These are phyloP conservation scores for Pseudogymnoascus sp. DNA, from an alignment of 2,329 filamentous ascomycete species.

Conservation along the genomic window DNA sequence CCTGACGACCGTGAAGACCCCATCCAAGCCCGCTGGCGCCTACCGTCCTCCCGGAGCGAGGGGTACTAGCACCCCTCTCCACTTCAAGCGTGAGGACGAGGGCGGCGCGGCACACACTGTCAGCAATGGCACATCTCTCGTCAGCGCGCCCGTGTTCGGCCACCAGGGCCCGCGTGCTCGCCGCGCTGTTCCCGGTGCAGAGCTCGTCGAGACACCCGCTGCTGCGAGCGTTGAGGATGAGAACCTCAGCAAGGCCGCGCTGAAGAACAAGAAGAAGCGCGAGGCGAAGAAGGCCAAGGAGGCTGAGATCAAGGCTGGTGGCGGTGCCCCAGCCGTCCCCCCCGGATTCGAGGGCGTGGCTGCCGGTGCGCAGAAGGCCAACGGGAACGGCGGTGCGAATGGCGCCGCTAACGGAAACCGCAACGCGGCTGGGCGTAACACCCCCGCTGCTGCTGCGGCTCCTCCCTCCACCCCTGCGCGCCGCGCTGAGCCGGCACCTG, in stretches of 20 bases:
- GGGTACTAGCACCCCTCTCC: conserved; percentile 77
- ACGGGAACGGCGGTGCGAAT: conserved; percentile 25
- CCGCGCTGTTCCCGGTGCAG: conserved; percentile 80
- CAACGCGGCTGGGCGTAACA: neutral
- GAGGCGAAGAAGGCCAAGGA: conserved; percentile 88
- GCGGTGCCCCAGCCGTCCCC: conserved; percentile 27
- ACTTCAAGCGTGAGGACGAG: conserved; percentile 97
- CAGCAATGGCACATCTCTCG: conserved; percentile 65
- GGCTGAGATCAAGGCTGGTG: conserved; percentile 52
- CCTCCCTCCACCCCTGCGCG: too few species aligned
- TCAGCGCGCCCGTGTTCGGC: conserved; percentile 69
- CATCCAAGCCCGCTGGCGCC: conserved; percentile 92
- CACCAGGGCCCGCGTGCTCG: conserved; percentile 49
- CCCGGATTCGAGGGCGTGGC: conserved; percentile 38
- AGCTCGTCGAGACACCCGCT: conserved; percentile 59
- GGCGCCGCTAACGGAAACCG: conserved; percentile 23
- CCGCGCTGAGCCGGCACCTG: conserved; percentile 27
- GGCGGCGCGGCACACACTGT: conserved; percentile 80
- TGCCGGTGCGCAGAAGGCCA: conserved; percentile 35
- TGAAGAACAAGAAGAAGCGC: conserved; percentile 99
- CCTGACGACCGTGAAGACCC: conserved; percentile 80
- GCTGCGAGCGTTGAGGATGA: conserved; percentile 58
- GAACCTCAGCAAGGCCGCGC: conserved; percentile 70
- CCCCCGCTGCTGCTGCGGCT: conserved; percentile 31
- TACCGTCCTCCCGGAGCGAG: conserved; percentile 93